Percentiles rank a stretch among this genome's conserved stretches.
Conservation (phyloP, 2,329 filamentous ascomycete species). For the Hypoxylon sp. region DNA sequence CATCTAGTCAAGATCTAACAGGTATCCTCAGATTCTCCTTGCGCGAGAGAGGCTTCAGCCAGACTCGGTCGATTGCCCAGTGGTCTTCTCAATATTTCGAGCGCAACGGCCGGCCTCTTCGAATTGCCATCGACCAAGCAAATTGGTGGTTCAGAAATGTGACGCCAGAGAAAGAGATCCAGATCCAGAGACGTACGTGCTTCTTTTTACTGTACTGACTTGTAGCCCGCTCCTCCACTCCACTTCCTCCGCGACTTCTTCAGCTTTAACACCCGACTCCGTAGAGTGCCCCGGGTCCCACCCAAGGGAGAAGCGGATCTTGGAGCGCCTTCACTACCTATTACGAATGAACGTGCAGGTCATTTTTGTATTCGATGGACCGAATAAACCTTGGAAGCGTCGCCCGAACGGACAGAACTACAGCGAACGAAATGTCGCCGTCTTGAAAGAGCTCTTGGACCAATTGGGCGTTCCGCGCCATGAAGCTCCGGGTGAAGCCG, state of each 20-base stretch:
- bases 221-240: neutral
- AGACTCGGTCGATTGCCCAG: constrained; percentile 36
- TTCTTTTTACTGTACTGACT: constrained; percentile 29
- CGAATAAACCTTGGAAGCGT: constrained; percentile 51
- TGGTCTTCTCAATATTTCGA: constrained; percentile 45
- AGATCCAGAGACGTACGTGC: constrained; percentile 36
- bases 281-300: constrained; percentile 43
- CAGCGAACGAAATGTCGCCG: constrained; percentile 52
- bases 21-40: constrained; percentile 37
- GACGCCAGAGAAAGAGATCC: constrained; percentile 33
- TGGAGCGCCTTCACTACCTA: constrained; percentile 58
- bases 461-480: constrained; percentile 58
- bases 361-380: constrained; percentile 67
- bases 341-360: constrained; percentile 59
- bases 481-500: constrained; percentile 60
- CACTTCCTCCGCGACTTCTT: neutral
- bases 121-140: constrained; percentile 46
- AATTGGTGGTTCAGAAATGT: constrained; percentile 44
- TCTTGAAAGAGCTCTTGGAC: constrained; percentile 54
- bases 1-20: neutral
- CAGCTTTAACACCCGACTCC: neutral
- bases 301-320: constrained; percentile 42
- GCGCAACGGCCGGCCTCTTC: constrained; percentile 41
- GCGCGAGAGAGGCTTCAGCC: constrained; percentile 26
- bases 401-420: constrained; percentile 45